Evolutionary conservation across 2,329 filamentous ascomycete genomes (phyloP), one percentile per base, ranked within the genome.

Genomic region (Botrytis fabae): DNA sequence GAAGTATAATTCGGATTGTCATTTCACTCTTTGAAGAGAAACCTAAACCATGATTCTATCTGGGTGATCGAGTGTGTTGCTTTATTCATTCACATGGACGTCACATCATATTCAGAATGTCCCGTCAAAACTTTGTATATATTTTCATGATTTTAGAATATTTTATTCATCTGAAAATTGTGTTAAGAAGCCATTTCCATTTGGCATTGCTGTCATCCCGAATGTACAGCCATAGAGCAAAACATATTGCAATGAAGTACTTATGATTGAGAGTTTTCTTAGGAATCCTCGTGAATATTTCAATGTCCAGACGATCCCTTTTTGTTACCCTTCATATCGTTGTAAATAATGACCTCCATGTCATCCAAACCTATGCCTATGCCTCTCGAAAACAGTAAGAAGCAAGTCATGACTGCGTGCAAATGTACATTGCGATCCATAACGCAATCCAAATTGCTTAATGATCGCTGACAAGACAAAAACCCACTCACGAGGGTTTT

Each of bases 401-500:
- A 77, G 73, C 73, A 71, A 74, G 76, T 74, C 74, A 64, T 74
- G 73, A 72, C 74, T 75, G 71, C 73, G 61, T 75, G 74, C 76
- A 77, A 75, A 78, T 79, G 68, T 79, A 78, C 78, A 80, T 74
- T 44, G 78, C 78, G 62, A 76, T 75, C 38, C 61, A 59, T 66
- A 32, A 44, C 38, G 69, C 69, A 64, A 73, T 75, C 75, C 76
- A 74, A 79, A 77, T 75, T 77, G 77, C 77, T 78, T 54, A 61
- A 74, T 73, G 77, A 78, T 78, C 74, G 74, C 75, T 75, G 75
- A 77, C 71, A 72, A 78, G 74, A 79, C 76, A 80, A 78, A 76
- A 76, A 78, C 76, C 75, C 75, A 74, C 77, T 78, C 75, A 78
- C 78, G 71, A 78, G 70, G 65, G 71, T 77, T 77, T 57, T 73